phyloP scores from a whole-genome alignment of 768 basidiomycete species.

The Phaeotremella skinneri region DNA sequence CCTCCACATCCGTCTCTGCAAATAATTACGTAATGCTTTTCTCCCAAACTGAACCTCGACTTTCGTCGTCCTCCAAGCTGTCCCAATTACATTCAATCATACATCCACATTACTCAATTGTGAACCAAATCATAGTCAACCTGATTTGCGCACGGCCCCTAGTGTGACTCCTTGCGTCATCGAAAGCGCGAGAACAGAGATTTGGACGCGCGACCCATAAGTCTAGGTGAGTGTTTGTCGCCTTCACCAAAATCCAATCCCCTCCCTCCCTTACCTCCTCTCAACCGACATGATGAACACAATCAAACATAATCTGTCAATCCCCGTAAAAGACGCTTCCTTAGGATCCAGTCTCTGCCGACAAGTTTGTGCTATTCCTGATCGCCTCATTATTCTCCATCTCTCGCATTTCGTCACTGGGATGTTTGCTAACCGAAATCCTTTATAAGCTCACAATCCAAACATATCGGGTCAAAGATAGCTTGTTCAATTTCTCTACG shows the following conservation, averaged over 20 bases:
- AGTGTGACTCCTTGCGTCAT: too few relatives aligned
- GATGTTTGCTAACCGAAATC: neutral
- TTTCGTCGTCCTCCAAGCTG: neutral
- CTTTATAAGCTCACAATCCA: neutral
- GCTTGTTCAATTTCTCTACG: neutral
- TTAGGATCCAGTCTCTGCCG: conserved; percentile 26
- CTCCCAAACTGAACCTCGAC: neutral
- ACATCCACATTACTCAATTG: too few relatives aligned
- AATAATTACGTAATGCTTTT: too few relatives aligned
- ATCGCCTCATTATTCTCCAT: conserved; percentile 4
- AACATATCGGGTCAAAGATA: neutral
- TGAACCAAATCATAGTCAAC: too few relatives aligned
- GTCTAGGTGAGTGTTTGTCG: neutral
- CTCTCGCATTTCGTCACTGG: neutral
- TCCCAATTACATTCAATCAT: too few relatives aligned
- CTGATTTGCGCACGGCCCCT: too few relatives aligned
- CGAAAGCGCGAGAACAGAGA: too few relatives aligned
- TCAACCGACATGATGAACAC: conserved; percentile 50
- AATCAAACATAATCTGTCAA: conserved; percentile 58
- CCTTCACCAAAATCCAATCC: neutral
- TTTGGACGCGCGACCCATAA: too few relatives aligned
- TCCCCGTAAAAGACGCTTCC: conserved; percentile 55
- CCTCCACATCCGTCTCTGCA: too few relatives aligned
- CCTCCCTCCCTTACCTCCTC: conserved; percentile 1
- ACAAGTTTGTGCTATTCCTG: conserved; percentile 19